phyloP scores from a whole-genome alignment of 1,284 basidiomycete species.

The Austroboletus sp. region DNA sequence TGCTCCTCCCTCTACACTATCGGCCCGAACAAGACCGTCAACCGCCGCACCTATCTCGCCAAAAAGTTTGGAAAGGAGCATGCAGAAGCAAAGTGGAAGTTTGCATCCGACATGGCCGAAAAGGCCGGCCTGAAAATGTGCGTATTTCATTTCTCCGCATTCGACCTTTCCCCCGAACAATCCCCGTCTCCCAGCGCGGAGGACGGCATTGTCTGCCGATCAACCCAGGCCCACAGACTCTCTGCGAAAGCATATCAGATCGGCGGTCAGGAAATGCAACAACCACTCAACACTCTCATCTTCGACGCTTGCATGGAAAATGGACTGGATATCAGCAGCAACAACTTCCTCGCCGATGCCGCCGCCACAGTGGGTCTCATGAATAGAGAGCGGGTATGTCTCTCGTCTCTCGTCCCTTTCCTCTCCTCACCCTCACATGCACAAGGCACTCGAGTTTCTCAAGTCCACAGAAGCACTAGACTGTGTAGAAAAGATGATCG shows the following conservation, averaged over 20 bases:
- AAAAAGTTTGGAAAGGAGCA: slow-evolving; percentile 57
- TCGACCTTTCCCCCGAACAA: background rate
- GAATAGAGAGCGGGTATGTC: slow-evolving; percentile 53
- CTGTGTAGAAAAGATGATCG: slow-evolving; percentile 63
- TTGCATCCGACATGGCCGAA: slow-evolving; percentile 47
- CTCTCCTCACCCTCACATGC: background rate
- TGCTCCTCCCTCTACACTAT: slow-evolving; percentile 43
- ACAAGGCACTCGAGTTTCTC: slow-evolving; percentile 56
- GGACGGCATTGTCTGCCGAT: slow-evolving; percentile 57
- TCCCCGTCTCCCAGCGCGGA: slow-evolving; percentile 38
- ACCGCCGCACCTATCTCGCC: slow-evolving; percentile 30
- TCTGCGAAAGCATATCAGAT: slow-evolving; percentile 62
- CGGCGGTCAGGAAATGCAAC: slow-evolving; percentile 61
- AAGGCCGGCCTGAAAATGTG: slow-evolving; percentile 64
- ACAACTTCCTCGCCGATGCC: slow-evolving; percentile 52
- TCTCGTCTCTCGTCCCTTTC: too few relatives aligned
- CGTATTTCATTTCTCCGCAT: slow-evolving; percentile 24
- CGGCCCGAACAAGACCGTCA: slow-evolving; percentile 39
- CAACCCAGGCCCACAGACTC: slow-evolving; percentile 66
- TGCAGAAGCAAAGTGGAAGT: slow-evolving; percentile 42
- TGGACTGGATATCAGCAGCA: slow-evolving; percentile 56
- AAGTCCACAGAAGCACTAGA: slow-evolving; percentile 59
- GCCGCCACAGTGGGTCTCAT: slow-evolving; percentile 58
- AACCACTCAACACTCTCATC: slow-evolving; percentile 49
- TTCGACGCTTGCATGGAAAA: slow-evolving; percentile 66